A percentile compares a stretch with the other conserved stretches of the same genome.
Conservation (phyloP, 495 filamentous ascomycete species). For the Penicillium herquei region DNA sequence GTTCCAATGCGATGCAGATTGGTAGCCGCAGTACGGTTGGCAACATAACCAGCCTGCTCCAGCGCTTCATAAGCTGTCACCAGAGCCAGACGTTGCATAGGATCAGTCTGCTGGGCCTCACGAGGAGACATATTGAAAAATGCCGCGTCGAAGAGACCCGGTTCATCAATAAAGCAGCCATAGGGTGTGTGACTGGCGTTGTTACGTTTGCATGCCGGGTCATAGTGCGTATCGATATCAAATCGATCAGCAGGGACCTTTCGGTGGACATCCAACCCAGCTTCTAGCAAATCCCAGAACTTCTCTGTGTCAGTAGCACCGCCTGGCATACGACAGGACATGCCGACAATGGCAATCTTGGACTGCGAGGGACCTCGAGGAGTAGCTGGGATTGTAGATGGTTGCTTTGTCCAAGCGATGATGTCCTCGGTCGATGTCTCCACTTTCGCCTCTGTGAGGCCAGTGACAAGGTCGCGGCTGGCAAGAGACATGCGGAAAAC, state of each 20-base stretch:
- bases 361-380: too few species aligned
- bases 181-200: slow-evolving; percentile 35
- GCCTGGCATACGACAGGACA: slow-evolving; percentile 39
- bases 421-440: too few species aligned
- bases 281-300: slow-evolving; percentile 42
- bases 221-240: slow-evolving; percentile 40
- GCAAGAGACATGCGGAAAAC: background rate
- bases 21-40: background rate
- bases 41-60: slow-evolving; percentile 62
- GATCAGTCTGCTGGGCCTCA: slow-evolving; percentile 65
- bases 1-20: slow-evolving; percentile 61
- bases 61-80: slow-evolving; percentile 75
- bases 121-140: slow-evolving; percentile 36
- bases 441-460: too few species aligned
- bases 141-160: slow-evolving; percentile 26
- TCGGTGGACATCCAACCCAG: slow-evolving; percentile 36
- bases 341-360: slow-evolving; percentile 44
- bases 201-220: slow-evolving; percentile 36
- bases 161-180: slow-evolving; percentile 32
- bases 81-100: slow-evolving; percentile 72
- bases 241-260: slow-evolving; percentile 43
- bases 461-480: background rate
- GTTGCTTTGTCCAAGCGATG: too few species aligned
- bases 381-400: too few species aligned
- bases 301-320: slow-evolving; percentile 28